Base-by-base conservation (phyloP, 78 protist species). In the Anaeramoeba flamelloides region DNA sequence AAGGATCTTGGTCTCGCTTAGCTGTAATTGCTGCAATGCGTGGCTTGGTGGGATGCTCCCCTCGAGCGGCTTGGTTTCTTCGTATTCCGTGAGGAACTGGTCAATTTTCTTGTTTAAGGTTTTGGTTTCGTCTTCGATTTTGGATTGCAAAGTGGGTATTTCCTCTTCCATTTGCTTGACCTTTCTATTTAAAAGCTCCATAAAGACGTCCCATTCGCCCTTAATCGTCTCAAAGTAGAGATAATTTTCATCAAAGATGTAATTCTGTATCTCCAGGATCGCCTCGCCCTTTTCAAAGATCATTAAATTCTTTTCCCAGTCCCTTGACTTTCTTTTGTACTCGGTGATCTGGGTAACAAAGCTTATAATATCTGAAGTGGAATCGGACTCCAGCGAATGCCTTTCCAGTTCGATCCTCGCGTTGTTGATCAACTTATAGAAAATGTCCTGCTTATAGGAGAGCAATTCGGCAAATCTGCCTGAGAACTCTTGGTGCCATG, bases 401-500 rank as follows among this genome's bases (percentile, higher is more conserved):
- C 39, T 65, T 69, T 94, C 97, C 40, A 94, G 89, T 64, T 81
- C 86, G 40, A 22, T 39, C 8, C 97, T 86, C 0, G 85, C 38
- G 8, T 33, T 38, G 17, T 34, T 8, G 64, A 91, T 74, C 2
- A 17, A 26, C 17, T 53, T 8, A 53, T 53, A 77, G 37, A 91
- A 69, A 12, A 0, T 33, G 34, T 77, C 38, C 89, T 86, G 84
- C 32, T 39, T 36, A 34, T 76, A 88, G 75, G 41, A 79, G 1
- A 92, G 36, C 30, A 65, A 74, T 31, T 38, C 1, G 37, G 92
- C 94, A 36, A 93, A 92, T 31, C 80, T 65, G 0, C 40, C 12
- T 17, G 89, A 80, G 4, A 91, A 41, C 31, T 92, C 91, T 77
- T 85, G 81, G 79, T 92, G 97, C 94, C 94, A 85, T 3, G 81